Base-by-base conservation (phyloP, 208 protist genomes). In the Paratrypanosoma confusum region DNA sequence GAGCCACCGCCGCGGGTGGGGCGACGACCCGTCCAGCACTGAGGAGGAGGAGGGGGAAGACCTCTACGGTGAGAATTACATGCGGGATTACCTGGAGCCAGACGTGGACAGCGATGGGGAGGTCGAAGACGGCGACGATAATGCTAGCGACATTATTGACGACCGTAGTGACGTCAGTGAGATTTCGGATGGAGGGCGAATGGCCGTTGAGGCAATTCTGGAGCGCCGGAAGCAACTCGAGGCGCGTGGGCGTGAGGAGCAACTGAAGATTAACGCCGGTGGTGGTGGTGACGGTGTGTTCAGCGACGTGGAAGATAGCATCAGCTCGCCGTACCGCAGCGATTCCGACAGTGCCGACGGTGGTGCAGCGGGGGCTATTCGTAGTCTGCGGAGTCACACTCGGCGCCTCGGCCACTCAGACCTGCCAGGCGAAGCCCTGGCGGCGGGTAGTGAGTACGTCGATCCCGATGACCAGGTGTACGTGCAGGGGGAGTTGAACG, bases 61-160 rank as follows among this genome's bases (percentile, higher is more conserved):
- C 53, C 69, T 93, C 17, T 93, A 79, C 46, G 84, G 78, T 3
- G 84, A 93, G 16, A 72, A 90, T 59, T 93, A 76, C 60, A 85
- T 90, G 69, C 70, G 51, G 22, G 84, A 93, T 50, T 93, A 93
- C 63, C 57, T 90, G 17, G 49, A 76, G 25, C 69, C 69, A 2
- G 81, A 89, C 27, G 73, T 85, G 42, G 84, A 93, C 58, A 80
- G 67, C 55, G 77, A 87, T 39, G n/a, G n/a, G n/a, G 55, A 59
- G 20, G 17, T 61, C 0, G 79, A 81, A 44, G 83, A 88, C 34
- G 57, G 16, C 7, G 60, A 74, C 37, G 61, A 81, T 13, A 77
- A 88, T 40, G 36, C 10, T 8, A 16, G 13, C 20, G 86, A 67
- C 62, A 83, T 88, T 39, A 65, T 39, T 1, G 74, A 85, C 43